Evolutionary conservation across 2,329 filamentous ascomycete genomes (phyloP).

Genomic region (Neurospora sp.): DNA sequence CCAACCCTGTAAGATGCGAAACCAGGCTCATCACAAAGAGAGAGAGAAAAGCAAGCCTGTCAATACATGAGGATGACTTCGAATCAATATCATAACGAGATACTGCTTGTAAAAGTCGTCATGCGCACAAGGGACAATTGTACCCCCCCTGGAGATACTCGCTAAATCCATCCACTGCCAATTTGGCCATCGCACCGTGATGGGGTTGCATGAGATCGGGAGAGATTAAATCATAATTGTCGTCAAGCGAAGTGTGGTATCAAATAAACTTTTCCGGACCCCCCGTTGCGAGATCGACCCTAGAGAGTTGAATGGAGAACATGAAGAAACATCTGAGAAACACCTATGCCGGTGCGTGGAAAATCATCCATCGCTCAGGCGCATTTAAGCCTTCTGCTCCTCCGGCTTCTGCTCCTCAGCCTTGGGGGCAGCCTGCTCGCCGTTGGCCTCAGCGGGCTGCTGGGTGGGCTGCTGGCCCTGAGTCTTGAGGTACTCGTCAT

Average conservation of each 20-base stretch:
- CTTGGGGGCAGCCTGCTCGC: conserved; percentile 27
- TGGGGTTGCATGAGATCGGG: conserved; percentile 8
- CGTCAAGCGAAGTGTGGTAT: conserved; percentile 19
- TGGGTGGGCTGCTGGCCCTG: conserved; percentile 37
- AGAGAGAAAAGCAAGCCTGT: conserved; percentile 19
- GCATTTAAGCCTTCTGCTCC: conserved; percentile 38
- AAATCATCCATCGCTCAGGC: conserved; percentile 11
- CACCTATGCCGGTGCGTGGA: conserved; percentile 7
- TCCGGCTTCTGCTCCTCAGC: conserved; percentile 39
- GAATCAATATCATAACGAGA: conserved; percentile 18
- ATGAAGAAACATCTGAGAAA: conserved; percentile 11
- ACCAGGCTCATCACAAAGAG: background rate
- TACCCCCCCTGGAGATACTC: conserved; percentile 13
- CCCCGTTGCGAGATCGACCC: conserved; percentile 15
- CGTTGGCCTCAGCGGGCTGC: conserved; percentile 26
- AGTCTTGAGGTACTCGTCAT: conserved; percentile 96
- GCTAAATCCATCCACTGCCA: conserved; percentile 14
- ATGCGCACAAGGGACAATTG: conserved; percentile 7
- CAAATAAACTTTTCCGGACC: conserved; percentile 21
- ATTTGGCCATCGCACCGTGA: conserved; percentile 1
- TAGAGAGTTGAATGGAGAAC: conserved; percentile 16
- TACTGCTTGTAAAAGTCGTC: conserved; percentile 15
- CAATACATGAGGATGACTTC: conserved; percentile 22
- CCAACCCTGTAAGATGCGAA: background rate
- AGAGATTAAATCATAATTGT: conserved; percentile 14